Evolutionary conservation across 352 stramenopile genomes (phyloP).

Genomic region (Phytopythium chamaehyphon): DNA sequence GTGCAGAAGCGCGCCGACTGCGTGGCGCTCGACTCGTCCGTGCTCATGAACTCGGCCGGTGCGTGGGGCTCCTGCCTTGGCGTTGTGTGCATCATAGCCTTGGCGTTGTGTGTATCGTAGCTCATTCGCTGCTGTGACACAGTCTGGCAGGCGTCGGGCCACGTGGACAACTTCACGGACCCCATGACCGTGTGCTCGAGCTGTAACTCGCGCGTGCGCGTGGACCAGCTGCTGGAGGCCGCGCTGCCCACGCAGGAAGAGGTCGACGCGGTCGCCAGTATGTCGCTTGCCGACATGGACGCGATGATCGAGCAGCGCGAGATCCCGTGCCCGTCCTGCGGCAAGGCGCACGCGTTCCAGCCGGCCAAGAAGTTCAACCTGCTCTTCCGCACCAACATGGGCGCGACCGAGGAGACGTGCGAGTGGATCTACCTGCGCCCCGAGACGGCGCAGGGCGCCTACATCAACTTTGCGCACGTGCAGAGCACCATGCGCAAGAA

Average conservation of each 20-base stretch:
- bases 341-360: constrained; percentile 45
- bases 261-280: constrained; percentile 38
- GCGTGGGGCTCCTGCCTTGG: background rate
- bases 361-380: constrained; percentile 96
- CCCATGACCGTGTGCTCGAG: constrained; percentile 96
- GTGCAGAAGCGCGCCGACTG: constrained; percentile 93
- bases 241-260: constrained; percentile 40
- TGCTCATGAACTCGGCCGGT: constrained; percentile 92
- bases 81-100: background rate
- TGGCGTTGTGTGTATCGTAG: background rate
- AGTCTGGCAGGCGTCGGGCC: constrained; percentile 94
- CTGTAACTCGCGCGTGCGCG: constrained; percentile 87
- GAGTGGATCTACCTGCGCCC: constrained; percentile 94
- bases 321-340: constrained; percentile 58
- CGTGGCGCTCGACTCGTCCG: constrained; percentile 93
- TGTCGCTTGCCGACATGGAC: constrained; percentile 63
- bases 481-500: constrained; percentile 90
- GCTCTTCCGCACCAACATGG: constrained; percentile 96
- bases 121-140: constrained; percentile 1
- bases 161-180: constrained; percentile 97
- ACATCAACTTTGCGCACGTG: constrained; percentile 98
- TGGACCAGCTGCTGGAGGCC: constrained; percentile 68
- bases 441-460: constrained; percentile 97
- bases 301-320: constrained; percentile 35
- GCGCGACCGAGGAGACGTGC: constrained; percentile 85